Evolutionary conservation across 1,284 basidiomycete species (phyloP), one percentile per base, ranked within the genome.

Genomic region (Pisolithus thermaeus): DNA sequence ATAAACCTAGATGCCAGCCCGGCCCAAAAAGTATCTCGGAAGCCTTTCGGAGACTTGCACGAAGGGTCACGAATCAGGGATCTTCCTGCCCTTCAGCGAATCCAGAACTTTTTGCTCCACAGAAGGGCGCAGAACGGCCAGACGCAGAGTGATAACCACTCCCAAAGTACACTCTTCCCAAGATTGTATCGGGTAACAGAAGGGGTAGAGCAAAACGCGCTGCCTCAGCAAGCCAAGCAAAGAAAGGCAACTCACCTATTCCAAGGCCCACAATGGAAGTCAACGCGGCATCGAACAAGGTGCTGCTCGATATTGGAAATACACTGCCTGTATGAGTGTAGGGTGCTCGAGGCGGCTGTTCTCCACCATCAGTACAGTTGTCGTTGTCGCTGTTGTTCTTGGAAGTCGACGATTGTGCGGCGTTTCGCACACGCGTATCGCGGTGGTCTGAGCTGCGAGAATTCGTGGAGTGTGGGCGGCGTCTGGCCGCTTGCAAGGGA

Each of bases 251-350:
- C 72, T 58, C 56, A 81, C 83, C 79, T 67, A 84, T 75, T 46
- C 73, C 72, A 52, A 87, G 66, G 18, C 83, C 83, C 60, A 84
- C 71, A 16, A 83, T 58, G 1, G 83, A 79, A 3, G 82, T 81
- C 40, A 84, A 60, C 11, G 76, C 72, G 32, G 80, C 80, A 65
- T 84, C 81, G 39, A 77, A 55, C 38, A 79, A 52, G 41, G 57
- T 53, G 43, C 55, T 57, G 36, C 43, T 51, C 30, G 50, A 56
- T 53, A 65, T 59, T 56, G 61, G 58, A 58, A 63, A 67, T 70
- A 73, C 47, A 73, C 61, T 47, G 69, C 74, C 50, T 54, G 64
- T 59, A 30, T 68, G 66, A 43, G 1, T 6, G 27, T 43, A 43
- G 7, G 23, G 23, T 8, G 12, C 39, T 23, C 20, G 20, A 43